Base-by-base conservation (phyloP, 306 rosid species). In the Erythrophleum fordii region DNA sequence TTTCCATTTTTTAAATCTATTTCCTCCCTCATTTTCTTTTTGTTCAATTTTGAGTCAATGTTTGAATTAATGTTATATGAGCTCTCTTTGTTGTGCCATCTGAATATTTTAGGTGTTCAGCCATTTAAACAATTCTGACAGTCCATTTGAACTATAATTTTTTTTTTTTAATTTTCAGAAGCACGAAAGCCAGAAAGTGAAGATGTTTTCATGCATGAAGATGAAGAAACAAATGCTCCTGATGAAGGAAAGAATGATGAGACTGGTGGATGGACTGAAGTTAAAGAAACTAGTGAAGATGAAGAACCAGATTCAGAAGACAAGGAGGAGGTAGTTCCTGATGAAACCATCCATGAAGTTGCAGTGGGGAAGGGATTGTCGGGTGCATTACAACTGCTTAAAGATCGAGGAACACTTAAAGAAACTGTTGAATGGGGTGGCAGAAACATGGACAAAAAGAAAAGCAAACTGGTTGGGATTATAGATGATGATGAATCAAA, bases 371-470 rank as follows among this genome's bases (percentile, higher is more conserved):
- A 95, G 80, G 98, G 97, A 64, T 81, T 95, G 76, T 91, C 98
- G 18, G 92, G 98, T 82, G 98, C 83, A n/a, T 79, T 95, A 83
- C 89, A 83, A 86, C 88, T 95, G 59, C 96, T 95, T 82, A 89
- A 95, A 83, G 98, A 93, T 0, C 90, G 99, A 75, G 99, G 98
- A 58, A 90, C 95, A 37, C 97, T 95, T 49, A 95, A 95, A 86
- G 97, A 95, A 88, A 90, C 85, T 80, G 69, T 92, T 70, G 98
- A 95, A 61, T 95, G 98, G 98, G 98, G 99, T 82, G 99, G 99
- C 78, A 93, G 98, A 88, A 95, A 93, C 88, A 93, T 95, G 99
- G 99, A 95, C 81, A 95, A 95, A 90, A 95, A 94, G 83, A 95
- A 92, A 85, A 88, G 98, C 87, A 95, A 95, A 84, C 90, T 95